These are phyloP conservation scores for Cicer arietinum DNA, from an alignment of 306 rosid species.

Conservation along the genomic window DNA sequence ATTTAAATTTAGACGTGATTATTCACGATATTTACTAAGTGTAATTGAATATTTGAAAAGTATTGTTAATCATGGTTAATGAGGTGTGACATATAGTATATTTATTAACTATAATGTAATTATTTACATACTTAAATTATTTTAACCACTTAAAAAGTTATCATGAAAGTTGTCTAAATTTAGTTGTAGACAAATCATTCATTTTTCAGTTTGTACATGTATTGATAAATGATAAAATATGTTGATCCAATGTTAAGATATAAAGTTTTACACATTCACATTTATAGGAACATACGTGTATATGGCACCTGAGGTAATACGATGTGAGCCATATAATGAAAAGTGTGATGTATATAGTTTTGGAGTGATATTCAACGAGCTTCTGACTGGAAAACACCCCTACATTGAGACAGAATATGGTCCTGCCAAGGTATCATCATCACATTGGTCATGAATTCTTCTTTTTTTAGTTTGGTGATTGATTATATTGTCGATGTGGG, in stretches of 20 bases:
- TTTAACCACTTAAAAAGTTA: too few species aligned
- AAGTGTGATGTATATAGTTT: slow-evolving; percentile 79
- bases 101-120: too few species aligned
- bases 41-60: too few species aligned
- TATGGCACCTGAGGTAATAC: slow-evolving; percentile 76
- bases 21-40: too few species aligned
- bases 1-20: too few species aligned
- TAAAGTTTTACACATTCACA: background rate
- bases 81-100: too few species aligned
- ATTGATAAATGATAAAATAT: background rate
- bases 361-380: slow-evolving; percentile 71
- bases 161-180: too few species aligned
- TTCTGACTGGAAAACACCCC: slow-evolving; percentile 63
- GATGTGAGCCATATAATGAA: slow-evolving; percentile 78
- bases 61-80: too few species aligned
- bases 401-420: slow-evolving; percentile 66
- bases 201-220: background rate
- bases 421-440: slow-evolving; percentile 65
- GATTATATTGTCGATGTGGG: background rate
- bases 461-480: background rate
- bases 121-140: too few species aligned
- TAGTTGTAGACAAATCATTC: too few species aligned
- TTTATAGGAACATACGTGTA: slow-evolving; percentile 72
- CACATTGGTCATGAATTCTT: background rate
- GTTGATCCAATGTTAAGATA: too few species aligned